Percentiles rank a stretch among this genome's conserved stretches.
phyloP scores from a whole-genome alignment of 2,329 filamentous ascomycete species.

The Akanthomyces dipterigenus region DNA sequence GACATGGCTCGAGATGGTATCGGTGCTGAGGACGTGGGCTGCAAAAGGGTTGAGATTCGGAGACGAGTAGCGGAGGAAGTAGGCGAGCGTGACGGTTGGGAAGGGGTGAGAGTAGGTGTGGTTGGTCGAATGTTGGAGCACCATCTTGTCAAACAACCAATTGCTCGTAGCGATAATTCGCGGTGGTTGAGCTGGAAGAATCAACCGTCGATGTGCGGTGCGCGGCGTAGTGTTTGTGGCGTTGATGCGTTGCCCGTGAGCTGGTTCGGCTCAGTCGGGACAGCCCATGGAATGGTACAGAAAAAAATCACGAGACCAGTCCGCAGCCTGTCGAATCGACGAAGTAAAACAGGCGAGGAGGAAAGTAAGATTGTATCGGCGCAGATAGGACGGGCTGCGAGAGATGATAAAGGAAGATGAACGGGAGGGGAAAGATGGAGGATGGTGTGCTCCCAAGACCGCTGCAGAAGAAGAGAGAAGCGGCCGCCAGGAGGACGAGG shows the following conservation, averaged over 20 bases:
- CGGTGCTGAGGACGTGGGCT: slow-evolving; percentile 74
- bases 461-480: slow-evolving; percentile 15
- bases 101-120: slow-evolving; percentile 76
- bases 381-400: slow-evolving; percentile 7
- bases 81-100: slow-evolving; percentile 78
- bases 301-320: slow-evolving; percentile 12
- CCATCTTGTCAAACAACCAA: slow-evolving; percentile 39
- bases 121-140: slow-evolving; percentile 58
- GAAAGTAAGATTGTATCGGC: not conserved
- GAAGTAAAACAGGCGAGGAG: not conserved
- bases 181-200: not conserved
- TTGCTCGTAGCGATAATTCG: slow-evolving; percentile 12
- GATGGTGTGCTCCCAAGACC: slow-evolving; percentile 13
- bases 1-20: slow-evolving; percentile 69
- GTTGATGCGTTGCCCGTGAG: slow-evolving; percentile 13
- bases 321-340: not conserved
- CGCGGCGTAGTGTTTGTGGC: not conserved
- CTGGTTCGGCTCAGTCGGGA: slow-evolving; percentile 19
- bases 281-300: slow-evolving; percentile 16
- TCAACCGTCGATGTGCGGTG: not conserved
- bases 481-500: slow-evolving; percentile 5
- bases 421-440: not conserved
- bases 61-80: slow-evolving; percentile 78
- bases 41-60: slow-evolving; percentile 69
- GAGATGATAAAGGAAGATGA: slow-evolving; percentile 1